Conservation (phyloP, 805 yeast species). For the Saturnispora serradocipensis region DNA sequence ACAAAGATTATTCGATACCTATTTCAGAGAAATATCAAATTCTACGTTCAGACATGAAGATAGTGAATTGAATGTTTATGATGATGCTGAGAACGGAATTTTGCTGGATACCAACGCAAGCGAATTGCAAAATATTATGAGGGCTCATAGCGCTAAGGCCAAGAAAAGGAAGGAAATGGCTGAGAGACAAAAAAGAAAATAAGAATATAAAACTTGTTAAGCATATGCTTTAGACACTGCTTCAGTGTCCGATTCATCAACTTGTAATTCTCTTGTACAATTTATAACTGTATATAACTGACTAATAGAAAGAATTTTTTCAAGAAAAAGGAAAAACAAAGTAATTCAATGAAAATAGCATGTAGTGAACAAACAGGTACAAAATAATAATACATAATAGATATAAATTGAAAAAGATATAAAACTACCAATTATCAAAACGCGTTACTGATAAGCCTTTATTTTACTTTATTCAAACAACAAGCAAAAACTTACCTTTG, state of each 20-base stretch:
- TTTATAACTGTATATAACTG: not conserved
- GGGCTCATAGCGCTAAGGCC: constrained; percentile 30
- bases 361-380: constrained; percentile 1
- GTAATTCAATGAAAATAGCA: not conserved
- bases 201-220: not conserved
- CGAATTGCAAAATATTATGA: constrained; percentile 18
- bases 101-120: constrained; percentile 19
- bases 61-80: constrained; percentile 8
- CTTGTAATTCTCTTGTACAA: not conserved
- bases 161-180: constrained; percentile 11
- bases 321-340: no score
- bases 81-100: constrained; percentile 7
- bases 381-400: not conserved
- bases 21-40: constrained; percentile 11
- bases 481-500: constrained; percentile 27
- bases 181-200: not conserved
- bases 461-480: constrained; percentile 11
- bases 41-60: constrained; percentile 9
- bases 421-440: not conserved
- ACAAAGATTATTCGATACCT: constrained; percentile 9
- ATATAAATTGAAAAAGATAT: not conserved
- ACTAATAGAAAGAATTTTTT: not conserved
- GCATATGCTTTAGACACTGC: no score
- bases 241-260: no score
- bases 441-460: not conserved